Base-by-base conservation (phyloP, 2,329 filamentous ascomycete species). In the Trichophyton benhamiae region DNA sequence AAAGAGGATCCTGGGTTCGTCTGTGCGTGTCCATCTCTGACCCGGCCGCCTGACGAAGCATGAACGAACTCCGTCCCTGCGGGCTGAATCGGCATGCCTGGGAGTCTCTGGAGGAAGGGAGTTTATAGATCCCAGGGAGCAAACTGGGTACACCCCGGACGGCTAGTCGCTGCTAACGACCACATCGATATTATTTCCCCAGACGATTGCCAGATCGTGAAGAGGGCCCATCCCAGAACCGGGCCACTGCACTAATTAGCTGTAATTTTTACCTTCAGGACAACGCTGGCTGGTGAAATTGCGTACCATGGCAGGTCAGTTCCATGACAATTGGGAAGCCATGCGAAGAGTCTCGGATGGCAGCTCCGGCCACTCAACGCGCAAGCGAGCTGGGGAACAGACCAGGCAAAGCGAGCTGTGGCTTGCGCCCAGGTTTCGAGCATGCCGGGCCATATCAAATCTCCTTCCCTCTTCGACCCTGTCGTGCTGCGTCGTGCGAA, bases 341-440 rank as follows among this genome's bases (percentile, higher is more conserved):
- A 27, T 4, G 25, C 25, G 25, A 25, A 30, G 27, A 30, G 33
- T 49, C 49, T 55, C 49, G 49, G 49, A 55, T 33, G 27, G 25
- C 49, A 8, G 9, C 27, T 55, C 49, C 49, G 49, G 17, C 49
- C 49, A 55, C 49, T 55, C 25, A n/a, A 53, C 22, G 8, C 13
- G 22, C 7, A 55, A 36, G 33, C 33, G 11, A 13, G 7, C 33
- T 9, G 33, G 33, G 33, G 33, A 13, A 38, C 33, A 27, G 49
- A 55, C 49, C 49, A 55, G 49, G 49, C 27, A 27, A 55, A 55
- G 49, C 49, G 49, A 55, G 49, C 27, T 11, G 30, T 55, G 49
- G 49, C 49, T 55, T 55, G 49, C 49, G 3, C 17, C 22, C 22
- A 48, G 7, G 44, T 25, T 22, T 49, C 41, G 22, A 15, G 46